Conservation (phyloP, 2,329 filamentous ascomycete genomes). For the Fusarium cicatricum region DNA sequence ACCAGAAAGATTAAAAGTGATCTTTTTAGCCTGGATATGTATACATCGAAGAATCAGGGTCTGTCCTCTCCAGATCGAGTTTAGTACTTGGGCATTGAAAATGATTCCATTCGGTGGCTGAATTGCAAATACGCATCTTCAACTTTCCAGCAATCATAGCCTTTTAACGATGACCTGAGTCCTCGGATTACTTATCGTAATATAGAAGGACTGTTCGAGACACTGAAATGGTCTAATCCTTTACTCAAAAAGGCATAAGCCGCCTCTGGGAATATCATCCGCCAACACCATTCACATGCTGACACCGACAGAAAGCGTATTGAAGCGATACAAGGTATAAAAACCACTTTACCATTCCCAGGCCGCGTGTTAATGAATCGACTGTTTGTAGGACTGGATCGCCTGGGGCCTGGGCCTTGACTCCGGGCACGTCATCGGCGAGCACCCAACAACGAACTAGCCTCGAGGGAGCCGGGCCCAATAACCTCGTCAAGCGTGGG, state of each 20-base stretch:
- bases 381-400: neutral
- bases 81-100: neutral
- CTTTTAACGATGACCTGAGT: constrained; percentile 8
- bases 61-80: neutral
- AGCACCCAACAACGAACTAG: constrained; percentile 24
- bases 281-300: neutral
- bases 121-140: constrained; percentile 9
- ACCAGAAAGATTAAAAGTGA: no score
- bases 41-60: no score
- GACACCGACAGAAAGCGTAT: constrained; percentile 12
- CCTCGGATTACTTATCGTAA: constrained; percentile 2
- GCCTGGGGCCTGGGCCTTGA: constrained; percentile 10
- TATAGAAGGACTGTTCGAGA: neutral
- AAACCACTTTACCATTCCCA: neutral
- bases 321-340: constrained; percentile 7
- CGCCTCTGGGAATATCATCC: neutral
- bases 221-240: neutral
- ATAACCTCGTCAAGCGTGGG: neutral
- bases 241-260: neutral
- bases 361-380: neutral
- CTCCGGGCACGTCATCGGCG: constrained; percentile 29
- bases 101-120: constrained; percentile 20
- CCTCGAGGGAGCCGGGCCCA: constrained; percentile 1
- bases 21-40: no score
- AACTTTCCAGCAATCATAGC: neutral